Evolutionary conservation across 768 basidiomycete species (phyloP), one percentile per base, ranked within the genome.

Genomic region (Phallus indusiatus): DNA sequence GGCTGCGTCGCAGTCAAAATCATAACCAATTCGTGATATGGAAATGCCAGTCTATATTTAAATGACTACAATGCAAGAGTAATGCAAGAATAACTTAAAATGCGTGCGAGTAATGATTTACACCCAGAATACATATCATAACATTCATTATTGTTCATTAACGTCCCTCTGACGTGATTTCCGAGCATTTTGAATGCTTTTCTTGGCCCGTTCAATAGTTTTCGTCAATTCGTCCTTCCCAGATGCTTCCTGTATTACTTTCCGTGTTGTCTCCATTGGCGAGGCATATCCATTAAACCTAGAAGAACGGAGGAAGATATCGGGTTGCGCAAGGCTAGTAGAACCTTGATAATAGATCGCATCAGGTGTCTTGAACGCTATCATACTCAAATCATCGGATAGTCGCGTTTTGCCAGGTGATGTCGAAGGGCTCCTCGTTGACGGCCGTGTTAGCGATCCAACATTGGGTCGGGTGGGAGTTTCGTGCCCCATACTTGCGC

Each of bases 1-100:
- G 60, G 73, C 75, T 55, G 65, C 67, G 55, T 66, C 73, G 60
- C 64, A 60, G 54, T 18, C 21, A 4, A 51, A 51, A 51, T 22
- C 50, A 14, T 51, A 34, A 51, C 18, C 28, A 28, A 3, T 28
- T 28, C 28, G 28, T 7, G 7, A 28, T 7, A 28, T 28, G 28
- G 7, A 28, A 28, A 28, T 28, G 28, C 28, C 28, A 28, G 28
- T 28, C 28, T 28, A 28, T 28, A 28, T 28, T 3, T 7, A 28
- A 28, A 28, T 28, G 28, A 42, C 42, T 10, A 42, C 42, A 42
- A 42, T 12, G 42, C n/a, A 42, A 42, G 12, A 42, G 12, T 42
- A n/a, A 10, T 42, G 42, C 4, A 28, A 28, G 7, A n/a, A n/a
- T n/a, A n/a, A n/a, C n/a, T n/a, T n/a, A n/a, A n/a, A n/a, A n/a